These are phyloP conservation scores for Cupressus sempervirens DNA, from an alignment of 75 land plant species.

Conservation along the genomic window DNA sequence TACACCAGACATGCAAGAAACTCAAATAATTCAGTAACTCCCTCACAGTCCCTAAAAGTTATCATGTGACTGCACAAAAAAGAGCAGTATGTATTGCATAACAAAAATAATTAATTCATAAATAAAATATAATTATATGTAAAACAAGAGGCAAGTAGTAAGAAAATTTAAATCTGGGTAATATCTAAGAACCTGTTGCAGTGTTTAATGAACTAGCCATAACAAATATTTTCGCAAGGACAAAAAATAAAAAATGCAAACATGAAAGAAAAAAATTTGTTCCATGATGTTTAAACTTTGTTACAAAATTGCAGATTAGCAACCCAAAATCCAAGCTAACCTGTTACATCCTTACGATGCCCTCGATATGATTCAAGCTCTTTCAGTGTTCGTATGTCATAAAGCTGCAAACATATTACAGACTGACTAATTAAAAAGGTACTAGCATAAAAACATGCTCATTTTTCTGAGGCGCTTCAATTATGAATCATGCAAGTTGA, in stretches of 20 bases:
- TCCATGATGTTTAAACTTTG: neutral
- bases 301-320: neutral
- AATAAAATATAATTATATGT: too few relatives aligned
- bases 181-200: too few relatives aligned
- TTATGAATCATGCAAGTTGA: neutral
- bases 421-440: neutral
- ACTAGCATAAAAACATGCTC: neutral
- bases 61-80: too few relatives aligned
- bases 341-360: slow-evolving; percentile 93
- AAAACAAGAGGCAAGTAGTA: too few relatives aligned
- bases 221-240: neutral
- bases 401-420: slow-evolving; percentile 61
- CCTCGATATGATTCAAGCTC: slow-evolving; percentile 98
- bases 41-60: too few relatives aligned
- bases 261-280: neutral
- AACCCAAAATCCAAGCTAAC: slow-evolving; percentile 27
- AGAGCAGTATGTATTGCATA: too few relatives aligned
- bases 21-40: too few relatives aligned
- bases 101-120: too few relatives aligned
- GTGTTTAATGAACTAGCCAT: neutral
- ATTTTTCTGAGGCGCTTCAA: neutral
- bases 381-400: slow-evolving; percentile 93
- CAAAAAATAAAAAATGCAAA: neutral
- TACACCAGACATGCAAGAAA: too few relatives aligned
- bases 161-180: too few relatives aligned